Percentiles rank a stretch among this genome's conserved stretches.
phyloP scores from a whole-genome alignment of 2,329 filamentous ascomycete genomes.

The Dactylellina sp. region DNA sequence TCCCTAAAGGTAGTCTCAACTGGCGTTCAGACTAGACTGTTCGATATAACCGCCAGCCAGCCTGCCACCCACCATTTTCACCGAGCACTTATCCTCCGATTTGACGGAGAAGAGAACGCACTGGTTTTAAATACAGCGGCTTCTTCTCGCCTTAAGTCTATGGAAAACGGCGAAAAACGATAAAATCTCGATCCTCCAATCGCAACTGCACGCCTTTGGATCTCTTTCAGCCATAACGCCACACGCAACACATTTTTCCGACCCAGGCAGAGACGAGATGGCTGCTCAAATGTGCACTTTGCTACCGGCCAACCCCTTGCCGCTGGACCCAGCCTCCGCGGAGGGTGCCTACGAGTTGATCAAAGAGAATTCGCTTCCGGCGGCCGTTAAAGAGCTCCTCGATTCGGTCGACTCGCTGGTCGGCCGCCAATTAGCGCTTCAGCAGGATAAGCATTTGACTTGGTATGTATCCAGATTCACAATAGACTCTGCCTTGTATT shows the following conservation, averaged over 20 bases:
- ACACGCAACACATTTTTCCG: slow-evolving; percentile 40
- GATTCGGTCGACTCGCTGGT: slow-evolving; percentile 51
- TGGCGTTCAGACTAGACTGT: slow-evolving; percentile 26
- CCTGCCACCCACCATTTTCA: slow-evolving; percentile 3
- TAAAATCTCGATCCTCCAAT: background rate
- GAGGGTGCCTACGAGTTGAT: slow-evolving; percentile 53
- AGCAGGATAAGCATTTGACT: slow-evolving; percentile 35
- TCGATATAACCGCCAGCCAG: slow-evolving; percentile 6
- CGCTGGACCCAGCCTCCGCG: slow-evolving; percentile 50
- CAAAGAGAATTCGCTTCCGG: slow-evolving; percentile 46
- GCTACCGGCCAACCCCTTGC: slow-evolving; percentile 39
- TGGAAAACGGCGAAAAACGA: slow-evolving; percentile 15
- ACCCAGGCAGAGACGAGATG: no score
- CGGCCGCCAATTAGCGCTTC: slow-evolving; percentile 38
- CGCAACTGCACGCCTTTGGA: slow-evolving; percentile 1
- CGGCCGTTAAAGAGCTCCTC: slow-evolving; percentile 47
- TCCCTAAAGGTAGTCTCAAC: slow-evolving; percentile 36
- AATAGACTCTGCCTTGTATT: background rate
- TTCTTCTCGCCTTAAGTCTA: slow-evolving; percentile 15
- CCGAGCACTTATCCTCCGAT: background rate
- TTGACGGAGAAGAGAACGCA: background rate
- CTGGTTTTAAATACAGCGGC: slow-evolving; percentile 1
- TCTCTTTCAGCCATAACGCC: slow-evolving; percentile 6
- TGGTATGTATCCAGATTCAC: slow-evolving; percentile 26
- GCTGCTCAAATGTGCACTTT: slow-evolving; percentile 50